Percentiles rank a stretch among this genome's conserved stretches.
Conservation (phyloP, 2,329 filamentous ascomycete genomes). For the Pleoardoris graminearum region DNA sequence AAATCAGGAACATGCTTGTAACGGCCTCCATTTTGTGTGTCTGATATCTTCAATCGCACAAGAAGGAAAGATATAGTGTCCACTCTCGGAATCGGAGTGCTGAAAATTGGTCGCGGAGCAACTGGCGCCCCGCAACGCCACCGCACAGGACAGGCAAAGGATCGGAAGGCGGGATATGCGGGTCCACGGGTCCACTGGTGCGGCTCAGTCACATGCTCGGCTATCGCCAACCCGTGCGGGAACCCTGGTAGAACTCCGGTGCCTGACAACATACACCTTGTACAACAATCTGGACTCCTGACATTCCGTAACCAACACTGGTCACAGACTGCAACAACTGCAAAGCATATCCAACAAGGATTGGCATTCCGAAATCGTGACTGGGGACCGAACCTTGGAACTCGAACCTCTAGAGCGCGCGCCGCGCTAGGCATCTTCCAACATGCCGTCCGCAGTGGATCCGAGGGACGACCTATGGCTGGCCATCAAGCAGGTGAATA, state of each 20-base stretch:
- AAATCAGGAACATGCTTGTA: constrained; percentile 27
- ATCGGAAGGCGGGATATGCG: too few relatives aligned
- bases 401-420: not conserved
- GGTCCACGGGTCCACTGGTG: too few relatives aligned
- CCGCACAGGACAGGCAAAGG: constrained; percentile 19
- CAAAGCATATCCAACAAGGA: not conserved
- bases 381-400: not conserved
- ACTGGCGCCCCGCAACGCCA: constrained; percentile 24
- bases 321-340: not conserved
- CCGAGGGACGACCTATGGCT: constrained; percentile 53
- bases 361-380: not conserved
- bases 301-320: not conserved
- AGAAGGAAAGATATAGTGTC: constrained; percentile 28
- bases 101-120: constrained; percentile 14
- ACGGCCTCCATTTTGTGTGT: constrained; percentile 44
- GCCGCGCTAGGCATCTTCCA: constrained; percentile 16
- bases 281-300: not conserved
- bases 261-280: constrained; percentile 20
- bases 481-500: constrained; percentile 55
- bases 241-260: constrained; percentile 8
- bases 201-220: constrained; percentile 9
- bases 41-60: constrained; percentile 16
- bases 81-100: constrained; percentile 39
- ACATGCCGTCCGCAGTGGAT: constrained; percentile 46
- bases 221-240: constrained; percentile 10